Evolutionary conservation across 805 yeast species (phyloP), one percentile per base, ranked within the genome.

Genomic region (Metschnikowia lochheadii): DNA sequence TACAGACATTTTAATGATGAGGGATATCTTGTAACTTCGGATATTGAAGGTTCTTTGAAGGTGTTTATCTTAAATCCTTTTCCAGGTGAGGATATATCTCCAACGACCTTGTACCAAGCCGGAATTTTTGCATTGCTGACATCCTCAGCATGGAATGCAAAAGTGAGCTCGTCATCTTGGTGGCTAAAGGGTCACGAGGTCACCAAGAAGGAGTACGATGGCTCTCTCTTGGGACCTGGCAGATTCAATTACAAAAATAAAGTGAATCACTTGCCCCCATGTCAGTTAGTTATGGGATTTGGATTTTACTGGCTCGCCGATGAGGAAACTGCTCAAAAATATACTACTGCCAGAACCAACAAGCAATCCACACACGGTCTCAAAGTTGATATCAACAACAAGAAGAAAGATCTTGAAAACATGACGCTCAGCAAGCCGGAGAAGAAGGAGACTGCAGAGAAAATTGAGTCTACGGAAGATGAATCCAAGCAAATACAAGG

Each of bases 61-160:
- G 96, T 89, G 0, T 81, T 94, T 63, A 77, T 94, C 40, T 85
- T 87, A 63, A 90, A 90, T 62, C 95, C 92, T 2, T 80, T 77
- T 53, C 80, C 79, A 48, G 83, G 84, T 33, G 84, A 83, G 54
- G 80, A 75, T 18, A 71, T 92, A 5, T 92, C 97, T 0, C 97
- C 97, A 1, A 79, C 90, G 8, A 85, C 98, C 0, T 72, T 92
- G 50, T 75, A 83, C 64, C 99, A 94, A 66, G 97, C 98, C 0
- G 96, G 96, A 11, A 79, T 87, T 5, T 85, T 85, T 56, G 80
- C 95, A n/a, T 76, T 89, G 55, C 79, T 91, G 20, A 78, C 92
- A 0, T 85, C 96, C 7, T 82, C 79, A 39, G 96, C 96, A 0
- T 94, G 99, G 99, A 91, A 85, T 37, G 80, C 85, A 48, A 92